phyloP scores from a whole-genome alignment of 768 basidiomycete genomes.

The Kwoniella sp. region DNA sequence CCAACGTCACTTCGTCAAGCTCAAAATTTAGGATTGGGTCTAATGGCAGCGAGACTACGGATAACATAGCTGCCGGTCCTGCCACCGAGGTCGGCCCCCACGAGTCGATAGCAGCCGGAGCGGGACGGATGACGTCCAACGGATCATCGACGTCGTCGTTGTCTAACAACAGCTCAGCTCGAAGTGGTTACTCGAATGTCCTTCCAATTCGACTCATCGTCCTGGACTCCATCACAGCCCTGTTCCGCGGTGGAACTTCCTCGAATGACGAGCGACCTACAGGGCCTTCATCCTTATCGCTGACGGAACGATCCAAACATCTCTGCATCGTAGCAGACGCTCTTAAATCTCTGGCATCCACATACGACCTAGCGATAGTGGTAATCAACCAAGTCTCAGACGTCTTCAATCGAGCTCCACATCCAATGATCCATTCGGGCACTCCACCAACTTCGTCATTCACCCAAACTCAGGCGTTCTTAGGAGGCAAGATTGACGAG shows the following conservation, averaged over 20 bases:
- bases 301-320: slow-evolving; percentile 72
- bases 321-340: slow-evolving; percentile 68
- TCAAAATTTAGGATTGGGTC: slow-evolving; percentile 55
- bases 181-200: background rate
- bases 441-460: slow-evolving; percentile 14
- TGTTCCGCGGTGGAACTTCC: slow-evolving; percentile 69
- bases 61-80: too few species aligned
- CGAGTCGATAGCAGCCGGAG: background rate
- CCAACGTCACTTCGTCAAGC: too few species aligned
- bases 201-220: slow-evolving; percentile 73
- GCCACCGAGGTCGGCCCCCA: too few species aligned
- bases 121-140: background rate
- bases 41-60: background rate
- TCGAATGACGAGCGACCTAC: slow-evolving; percentile 46
- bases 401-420: slow-evolving; percentile 58
- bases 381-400: slow-evolving; percentile 89
- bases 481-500: slow-evolving; percentile 22
- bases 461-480: slow-evolving; percentile 22
- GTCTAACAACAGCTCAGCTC: background rate
- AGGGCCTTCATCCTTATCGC: slow-evolving; percentile 57
- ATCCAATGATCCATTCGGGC: slow-evolving; percentile 7
- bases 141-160: background rate
- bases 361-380: slow-evolving; percentile 70
- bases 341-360: slow-evolving; percentile 71
- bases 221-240: slow-evolving; percentile 83